Evolutionary conservation across 73 alveolate species (phyloP).

Genomic region (Diophrys appendiculata): DNA sequence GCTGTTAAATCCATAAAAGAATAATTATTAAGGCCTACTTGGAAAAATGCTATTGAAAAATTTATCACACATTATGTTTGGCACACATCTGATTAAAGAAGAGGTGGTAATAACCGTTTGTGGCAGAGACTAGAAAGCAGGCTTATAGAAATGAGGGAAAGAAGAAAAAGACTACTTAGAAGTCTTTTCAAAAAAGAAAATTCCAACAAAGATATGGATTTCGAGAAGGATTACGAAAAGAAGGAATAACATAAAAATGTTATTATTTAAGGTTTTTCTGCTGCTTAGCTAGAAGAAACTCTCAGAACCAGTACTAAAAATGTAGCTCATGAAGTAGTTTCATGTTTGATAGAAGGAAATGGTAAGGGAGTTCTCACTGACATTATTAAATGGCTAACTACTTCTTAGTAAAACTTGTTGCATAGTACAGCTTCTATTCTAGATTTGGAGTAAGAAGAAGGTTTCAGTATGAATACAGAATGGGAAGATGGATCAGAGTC

Average conservation of each 20-base stretch:
- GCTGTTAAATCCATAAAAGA: conserved; percentile 33
- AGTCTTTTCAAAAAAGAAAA: conserved; percentile 38
- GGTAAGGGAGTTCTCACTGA: conserved; percentile 74
- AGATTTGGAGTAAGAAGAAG: background rate
- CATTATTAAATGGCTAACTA: conserved; percentile 73
- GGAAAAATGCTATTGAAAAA: conserved; percentile 45
- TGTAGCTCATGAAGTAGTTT: conserved; percentile 45
- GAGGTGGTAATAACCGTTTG: conserved; percentile 31
- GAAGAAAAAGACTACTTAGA: conserved; percentile 37
- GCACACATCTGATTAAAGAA: conserved; percentile 41
- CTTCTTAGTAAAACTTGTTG: conserved; percentile 35
- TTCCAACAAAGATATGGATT: conserved; percentile 22
- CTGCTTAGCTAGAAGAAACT: conserved; percentile 36
- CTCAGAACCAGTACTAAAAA: conserved; percentile 39
- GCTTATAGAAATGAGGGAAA: conserved; percentile 58
- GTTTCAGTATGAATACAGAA: background rate
- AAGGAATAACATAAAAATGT: conserved; percentile 26
- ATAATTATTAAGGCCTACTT: conserved; percentile 19
- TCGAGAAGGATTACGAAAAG: conserved; percentile 25
- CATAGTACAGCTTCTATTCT: conserved; percentile 10
- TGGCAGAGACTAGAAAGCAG: conserved; percentile 58
- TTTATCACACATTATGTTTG: conserved; percentile 57
- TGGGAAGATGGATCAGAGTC: background rate
- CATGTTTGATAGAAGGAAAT: conserved; percentile 26
- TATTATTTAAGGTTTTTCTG: conserved; percentile 23